Base-by-base conservation (phyloP, 371 early-diverging fungal genomes). In the Synchytrium microbalum region DNA sequence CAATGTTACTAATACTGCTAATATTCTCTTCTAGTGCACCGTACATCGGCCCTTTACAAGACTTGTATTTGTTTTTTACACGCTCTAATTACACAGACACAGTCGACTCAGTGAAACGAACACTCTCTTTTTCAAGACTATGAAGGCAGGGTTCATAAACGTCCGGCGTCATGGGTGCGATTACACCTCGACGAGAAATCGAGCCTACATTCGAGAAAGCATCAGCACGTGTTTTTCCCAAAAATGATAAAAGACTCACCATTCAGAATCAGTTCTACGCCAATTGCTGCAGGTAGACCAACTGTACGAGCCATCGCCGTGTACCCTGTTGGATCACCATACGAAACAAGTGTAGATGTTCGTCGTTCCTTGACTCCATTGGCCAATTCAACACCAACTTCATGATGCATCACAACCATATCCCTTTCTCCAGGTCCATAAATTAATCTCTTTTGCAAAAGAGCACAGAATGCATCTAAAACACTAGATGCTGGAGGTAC, bases 221-320 rank as follows among this genome's bases (percentile, higher is more conserved):
- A 88, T 74, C 72, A 32, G 27, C 28, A 66, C 16, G 23, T 29
- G 5, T 2, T 33, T 2, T 13, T 29, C 23, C 2, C 26, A 10
- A 24, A 13, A 29, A 14, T 5, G 31, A n/a, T 14, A 5, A 58
- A 32, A 51, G 16, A 46, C 70, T 53, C 78, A 67, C 93, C 92
- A 67, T 94, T 88, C 68, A 98, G 78, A 3, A 98, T 79, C 68
- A 96, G 77, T 74, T 96, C 91, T 8, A 88, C 84, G 29, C 93
- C 95, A 74, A 98, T 93, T 72, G 93, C 98, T 65, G 94, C 94
- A 51, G 98, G 98, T 51, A 92, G 84, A 66, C 97, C 97, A 30
- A 98, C 98, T n/a, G 96, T 92, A 68, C 84, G 92, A 52, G 98
- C 96, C 98, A 98, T 98, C 52, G 97, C 95, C 54, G 89, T 83